Evolutionary conservation across 2,329 filamentous ascomycete genomes (phyloP).

Genomic region (Cytospora schulzeri): DNA sequence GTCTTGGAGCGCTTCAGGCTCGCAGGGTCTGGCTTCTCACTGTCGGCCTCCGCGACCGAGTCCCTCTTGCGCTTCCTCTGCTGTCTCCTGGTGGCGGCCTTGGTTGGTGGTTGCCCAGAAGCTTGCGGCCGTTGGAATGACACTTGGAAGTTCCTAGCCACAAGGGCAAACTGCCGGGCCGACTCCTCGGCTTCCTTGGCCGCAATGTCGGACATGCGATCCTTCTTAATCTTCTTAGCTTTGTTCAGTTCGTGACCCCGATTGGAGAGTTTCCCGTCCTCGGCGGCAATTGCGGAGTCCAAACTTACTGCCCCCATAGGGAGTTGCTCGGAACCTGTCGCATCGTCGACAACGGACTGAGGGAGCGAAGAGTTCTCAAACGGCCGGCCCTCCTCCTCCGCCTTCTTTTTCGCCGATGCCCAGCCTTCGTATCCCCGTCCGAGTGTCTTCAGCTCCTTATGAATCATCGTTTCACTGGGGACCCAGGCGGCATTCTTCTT

Average conservation of each 20-base stretch:
- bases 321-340: constrained; percentile 54
- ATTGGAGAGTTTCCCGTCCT: constrained; percentile 68
- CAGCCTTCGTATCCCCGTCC: constrained; percentile 68
- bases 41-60: constrained; percentile 34
- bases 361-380: constrained; percentile 53
- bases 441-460: constrained; percentile 71
- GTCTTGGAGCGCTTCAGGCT: constrained; percentile 41
- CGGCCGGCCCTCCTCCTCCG: constrained; percentile 64
- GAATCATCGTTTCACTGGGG: constrained; percentile 84
- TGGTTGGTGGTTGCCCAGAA: constrained; percentile 24
- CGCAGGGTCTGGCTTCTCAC: constrained; percentile 33
- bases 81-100: constrained; percentile 30
- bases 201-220: constrained; percentile 63
- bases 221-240: constrained; percentile 72
- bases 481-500: constrained; percentile 90
- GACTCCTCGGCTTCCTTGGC: constrained; percentile 59
- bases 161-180: constrained; percentile 37
- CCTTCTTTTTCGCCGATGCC: constrained; percentile 62
- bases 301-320: constrained; percentile 63
- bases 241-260: constrained; percentile 79
- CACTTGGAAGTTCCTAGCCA: constrained; percentile 34
- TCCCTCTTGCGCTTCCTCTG: constrained; percentile 41
- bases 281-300: constrained; percentile 54
- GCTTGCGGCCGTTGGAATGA: constrained; percentile 29
- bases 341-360: constrained; percentile 48